These are phyloP conservation scores for Aspergillus aculeatinus DNA, from an alignment of 2,329 filamentous ascomycete genomes.

Conservation along the genomic window DNA sequence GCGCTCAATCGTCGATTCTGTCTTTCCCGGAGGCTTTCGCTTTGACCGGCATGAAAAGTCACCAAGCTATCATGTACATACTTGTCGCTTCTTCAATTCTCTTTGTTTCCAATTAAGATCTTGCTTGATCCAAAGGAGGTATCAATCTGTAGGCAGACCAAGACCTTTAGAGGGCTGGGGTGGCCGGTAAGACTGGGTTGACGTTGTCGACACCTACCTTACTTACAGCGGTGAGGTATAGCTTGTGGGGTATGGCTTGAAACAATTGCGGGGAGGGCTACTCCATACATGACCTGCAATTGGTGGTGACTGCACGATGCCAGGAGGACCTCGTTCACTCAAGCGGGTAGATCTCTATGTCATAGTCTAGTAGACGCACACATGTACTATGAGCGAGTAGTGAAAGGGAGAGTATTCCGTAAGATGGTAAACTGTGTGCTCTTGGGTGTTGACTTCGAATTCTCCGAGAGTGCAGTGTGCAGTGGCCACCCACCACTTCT, in stretches of 20 bases:
- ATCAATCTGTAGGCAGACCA: background rate
- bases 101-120: no score
- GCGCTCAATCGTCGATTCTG: constrained; percentile 3
- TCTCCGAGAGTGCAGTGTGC: no score
- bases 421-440: no score
- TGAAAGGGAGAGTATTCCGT: no score
- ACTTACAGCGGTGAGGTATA: background rate
- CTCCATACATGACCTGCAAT: background rate
- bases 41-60: no score
- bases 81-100: no score
- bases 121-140: no score
- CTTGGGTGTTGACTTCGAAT: no score
- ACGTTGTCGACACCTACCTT: background rate
- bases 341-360: background rate
- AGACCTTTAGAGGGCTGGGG: background rate
- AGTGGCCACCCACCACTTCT: no score
- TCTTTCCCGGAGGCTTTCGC: background rate
- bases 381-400: no score
- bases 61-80: no score
- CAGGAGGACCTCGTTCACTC: background rate
- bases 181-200: background rate
- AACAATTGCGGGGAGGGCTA: background rate
- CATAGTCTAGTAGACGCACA: no score
- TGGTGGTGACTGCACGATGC: background rate
- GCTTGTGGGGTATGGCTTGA: background rate